Evolutionary conservation across 345 rosid genomes (phyloP).

Genomic region (Eucalyptus regnans): DNA sequence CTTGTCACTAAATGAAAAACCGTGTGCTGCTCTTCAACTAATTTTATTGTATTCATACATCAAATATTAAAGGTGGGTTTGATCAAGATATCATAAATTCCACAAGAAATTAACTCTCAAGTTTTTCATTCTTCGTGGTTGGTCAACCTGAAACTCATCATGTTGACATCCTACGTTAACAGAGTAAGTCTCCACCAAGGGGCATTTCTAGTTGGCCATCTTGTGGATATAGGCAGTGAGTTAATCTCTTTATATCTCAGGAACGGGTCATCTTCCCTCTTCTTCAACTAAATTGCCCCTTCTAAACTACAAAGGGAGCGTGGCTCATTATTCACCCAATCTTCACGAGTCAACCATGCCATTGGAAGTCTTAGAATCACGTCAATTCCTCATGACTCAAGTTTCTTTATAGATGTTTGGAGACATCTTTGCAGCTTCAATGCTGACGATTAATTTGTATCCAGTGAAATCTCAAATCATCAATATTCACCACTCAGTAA

Average conservation of each 20-base stretch:
- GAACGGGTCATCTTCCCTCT: background rate
- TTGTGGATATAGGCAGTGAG: background rate
- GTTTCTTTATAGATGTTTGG: background rate
- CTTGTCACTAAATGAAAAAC: background rate
- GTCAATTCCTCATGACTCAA: too few relatives aligned
- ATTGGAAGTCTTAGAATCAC: too few relatives aligned
- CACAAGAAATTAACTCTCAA: background rate
- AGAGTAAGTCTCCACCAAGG: background rate
- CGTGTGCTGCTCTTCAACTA: background rate
- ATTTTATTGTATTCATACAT: background rate
- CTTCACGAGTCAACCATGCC: background rate
- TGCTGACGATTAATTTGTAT: too few relatives aligned
- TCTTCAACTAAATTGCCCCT: background rate
- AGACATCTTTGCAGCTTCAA: too few relatives aligned
- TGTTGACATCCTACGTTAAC: background rate
- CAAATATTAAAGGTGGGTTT: background rate
- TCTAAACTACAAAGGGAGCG: background rate
- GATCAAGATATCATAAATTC: background rate
- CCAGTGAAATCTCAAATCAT: background rate
- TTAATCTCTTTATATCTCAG: background rate
- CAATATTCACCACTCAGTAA: background rate
- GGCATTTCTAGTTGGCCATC: background rate
- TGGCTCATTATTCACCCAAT: background rate
- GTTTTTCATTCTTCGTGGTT: background rate
- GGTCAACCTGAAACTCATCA: background rate